Percentiles rank a stretch among this genome's conserved stretches.
phyloP scores from a whole-genome alignment of 257 asterid genomes.

The Coffea eugenioides region DNA sequence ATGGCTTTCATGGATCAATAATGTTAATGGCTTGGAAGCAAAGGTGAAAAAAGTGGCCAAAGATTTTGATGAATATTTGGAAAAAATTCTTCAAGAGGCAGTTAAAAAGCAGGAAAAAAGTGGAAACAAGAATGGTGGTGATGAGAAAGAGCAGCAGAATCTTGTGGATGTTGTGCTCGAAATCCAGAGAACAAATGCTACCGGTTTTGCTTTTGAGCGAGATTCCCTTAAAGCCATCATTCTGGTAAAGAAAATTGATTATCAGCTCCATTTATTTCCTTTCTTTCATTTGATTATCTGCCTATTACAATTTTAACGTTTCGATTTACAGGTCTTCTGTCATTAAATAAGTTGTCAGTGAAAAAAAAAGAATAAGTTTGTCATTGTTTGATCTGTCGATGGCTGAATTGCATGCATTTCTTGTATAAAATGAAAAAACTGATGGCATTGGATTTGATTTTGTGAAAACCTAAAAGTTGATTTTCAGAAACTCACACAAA shows the following conservation, averaged over 20 bases:
- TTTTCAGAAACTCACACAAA: too few relatives aligned
- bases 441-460: too few relatives aligned
- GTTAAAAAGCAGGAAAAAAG: not conserved
- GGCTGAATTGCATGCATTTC: too few relatives aligned
- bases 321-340: too few relatives aligned
- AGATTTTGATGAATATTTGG: constrained; percentile 5
- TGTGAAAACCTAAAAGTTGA: too few relatives aligned
- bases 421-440: too few relatives aligned
- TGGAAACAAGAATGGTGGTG: not conserved
- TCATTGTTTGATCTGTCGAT: too few relatives aligned
- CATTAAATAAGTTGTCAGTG: too few relatives aligned
- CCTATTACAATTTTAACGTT: not conserved
- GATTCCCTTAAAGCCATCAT: constrained; percentile 14
- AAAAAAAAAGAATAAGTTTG: too few relatives aligned
- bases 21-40: constrained; percentile 6
- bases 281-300: not conserved
- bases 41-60: not conserved
- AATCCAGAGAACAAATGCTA: not conserved
- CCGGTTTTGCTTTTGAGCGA: not conserved
- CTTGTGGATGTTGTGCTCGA: constrained; percentile 10
- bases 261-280: not conserved
- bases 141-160: not conserved
- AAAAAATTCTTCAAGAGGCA: constrained; percentile 6
- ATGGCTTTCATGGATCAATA: constrained; percentile 11
- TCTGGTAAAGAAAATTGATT: not conserved